Evolutionary conservation across 1,284 basidiomycete species (phyloP), one percentile per base, ranked within the genome.

Genomic region (Amylostereum areolatum): DNA sequence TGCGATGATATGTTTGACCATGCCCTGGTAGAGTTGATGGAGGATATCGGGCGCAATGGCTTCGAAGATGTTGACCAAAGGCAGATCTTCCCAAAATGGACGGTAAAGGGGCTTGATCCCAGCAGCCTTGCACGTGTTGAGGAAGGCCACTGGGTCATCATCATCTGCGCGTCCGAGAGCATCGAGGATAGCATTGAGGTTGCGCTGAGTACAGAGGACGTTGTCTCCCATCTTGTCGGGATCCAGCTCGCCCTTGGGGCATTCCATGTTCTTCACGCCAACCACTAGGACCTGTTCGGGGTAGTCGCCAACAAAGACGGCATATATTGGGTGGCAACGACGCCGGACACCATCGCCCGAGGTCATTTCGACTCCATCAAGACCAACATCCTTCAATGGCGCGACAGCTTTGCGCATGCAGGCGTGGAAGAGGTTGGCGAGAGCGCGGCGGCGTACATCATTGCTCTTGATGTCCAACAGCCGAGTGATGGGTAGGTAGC

Each of bases 11-110:
- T 51, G 46, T 50, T 52, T 32, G 30, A 46, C 29, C 24, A 59
- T 35, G 4, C 58, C 58, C 46, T 60, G 52, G 43, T 68, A 62
- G 0, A 69, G 57, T 46, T 70, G 67, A 46, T 71, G 68, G 1
- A 70, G 62, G 30, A 69, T 52, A 47, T 72, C 65, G 2, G 67
- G 68, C 2, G 66, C 64, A 25, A 70, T 59, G 10, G 55, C 55
- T 3, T 27, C 27, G 47, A 59, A 60, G 28, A 69, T 65, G 52
- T 71, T 54, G 30, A 41, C 37, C 42, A 58, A 50, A 1, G 65
- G 65, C 11, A 68, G 56, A 12, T 52, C 54, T 4, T 50, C 44
- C 66, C 67, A 71, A 51, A 70, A 70, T 0, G 67, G 68, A 8
- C 30, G 40, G 11, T 11, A 27, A 36, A 49, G 34, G 11, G 48